Evolutionary conservation across 805 yeast genomes (phyloP).

Genomic region (Candida morakotiae): DNA sequence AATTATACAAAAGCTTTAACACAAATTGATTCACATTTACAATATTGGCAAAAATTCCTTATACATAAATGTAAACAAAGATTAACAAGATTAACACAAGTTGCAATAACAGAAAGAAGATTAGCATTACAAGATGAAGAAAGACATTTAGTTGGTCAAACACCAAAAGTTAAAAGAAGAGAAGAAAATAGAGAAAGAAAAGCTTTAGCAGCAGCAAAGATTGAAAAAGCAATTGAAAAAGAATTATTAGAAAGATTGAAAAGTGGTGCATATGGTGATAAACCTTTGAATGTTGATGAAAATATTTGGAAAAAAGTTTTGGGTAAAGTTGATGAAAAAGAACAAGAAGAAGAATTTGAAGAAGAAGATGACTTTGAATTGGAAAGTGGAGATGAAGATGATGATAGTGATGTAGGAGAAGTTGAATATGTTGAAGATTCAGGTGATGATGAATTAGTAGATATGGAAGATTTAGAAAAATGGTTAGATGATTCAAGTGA

Average conservation of each 20-base stretch:
- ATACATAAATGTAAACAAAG: conserved; percentile 95
- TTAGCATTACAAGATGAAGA: conserved; percentile 87
- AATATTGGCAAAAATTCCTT: conserved; percentile 90
- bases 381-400: conserved; percentile 41
- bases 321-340: conserved; percentile 55
- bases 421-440: conserved; percentile 90
- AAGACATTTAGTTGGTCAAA: conserved; percentile 87
- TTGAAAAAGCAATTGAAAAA: conserved; percentile 94
- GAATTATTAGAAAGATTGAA: conserved; percentile 91
- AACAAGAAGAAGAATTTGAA: conserved; percentile 65
- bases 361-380: conserved; percentile 49
- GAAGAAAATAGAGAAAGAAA: conserved; percentile 94
- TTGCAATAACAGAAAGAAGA: conserved; percentile 91
- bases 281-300: conserved; percentile 95
- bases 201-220: conserved; percentile 94
- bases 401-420: conserved; percentile 61
- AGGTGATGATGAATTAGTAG: conserved; percentile 84
- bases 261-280: conserved; percentile 97
- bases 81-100: conserved; percentile 90
- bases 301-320: conserved; percentile 92
- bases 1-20: conserved; percentile 83
- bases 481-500: conserved; percentile 61
- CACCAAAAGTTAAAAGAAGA: conserved; percentile 91
- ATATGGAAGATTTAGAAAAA: conserved; percentile 86
- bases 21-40: conserved; percentile 82